Evolutionary conservation across 345 rosid genomes (phyloP).

Genomic region (Euphorbia peplus): DNA sequence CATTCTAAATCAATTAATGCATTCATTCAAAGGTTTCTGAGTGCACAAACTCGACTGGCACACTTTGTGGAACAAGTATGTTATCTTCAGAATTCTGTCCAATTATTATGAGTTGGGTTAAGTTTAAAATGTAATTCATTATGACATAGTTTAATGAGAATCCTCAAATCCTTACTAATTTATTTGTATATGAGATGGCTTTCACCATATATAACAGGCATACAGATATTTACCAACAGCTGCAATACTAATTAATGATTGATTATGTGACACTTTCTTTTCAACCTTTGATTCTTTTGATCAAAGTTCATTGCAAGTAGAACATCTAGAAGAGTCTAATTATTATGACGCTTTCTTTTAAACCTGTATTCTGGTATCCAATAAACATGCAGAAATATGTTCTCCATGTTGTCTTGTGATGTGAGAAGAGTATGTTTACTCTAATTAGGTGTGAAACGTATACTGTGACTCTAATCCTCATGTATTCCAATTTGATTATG

Average conservation of each 20-base stretch:
- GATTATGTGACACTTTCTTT: neutral
- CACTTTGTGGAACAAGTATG: slow-evolving; percentile 90
- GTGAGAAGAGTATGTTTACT: neutral
- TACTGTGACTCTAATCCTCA: neutral
- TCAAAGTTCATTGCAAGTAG: neutral
- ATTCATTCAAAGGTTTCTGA: slow-evolving; percentile 88
- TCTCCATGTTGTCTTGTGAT: neutral
- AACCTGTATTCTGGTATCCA: neutral
- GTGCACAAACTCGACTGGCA: slow-evolving; percentile 85
- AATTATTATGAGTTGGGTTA: neutral
- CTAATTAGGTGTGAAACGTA: too few relatives aligned
- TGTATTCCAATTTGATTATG: neutral
- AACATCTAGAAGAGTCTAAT: neutral
- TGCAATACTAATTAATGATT: neutral
- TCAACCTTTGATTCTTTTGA: neutral
- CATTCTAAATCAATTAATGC: slow-evolving; percentile 82
- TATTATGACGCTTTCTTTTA: neutral
- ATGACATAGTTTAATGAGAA: neutral
- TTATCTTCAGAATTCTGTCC: slow-evolving; percentile 20
- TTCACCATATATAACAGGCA: neutral
- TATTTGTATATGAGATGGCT: neutral
- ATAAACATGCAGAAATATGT: neutral
- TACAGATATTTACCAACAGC: neutral
- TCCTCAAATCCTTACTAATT: neutral
- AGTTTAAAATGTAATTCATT: neutral